These are phyloP conservation scores for Aphanomyces stellatus DNA, from an alignment of 352 stramenopile genomes.

Conservation along the genomic window DNA sequence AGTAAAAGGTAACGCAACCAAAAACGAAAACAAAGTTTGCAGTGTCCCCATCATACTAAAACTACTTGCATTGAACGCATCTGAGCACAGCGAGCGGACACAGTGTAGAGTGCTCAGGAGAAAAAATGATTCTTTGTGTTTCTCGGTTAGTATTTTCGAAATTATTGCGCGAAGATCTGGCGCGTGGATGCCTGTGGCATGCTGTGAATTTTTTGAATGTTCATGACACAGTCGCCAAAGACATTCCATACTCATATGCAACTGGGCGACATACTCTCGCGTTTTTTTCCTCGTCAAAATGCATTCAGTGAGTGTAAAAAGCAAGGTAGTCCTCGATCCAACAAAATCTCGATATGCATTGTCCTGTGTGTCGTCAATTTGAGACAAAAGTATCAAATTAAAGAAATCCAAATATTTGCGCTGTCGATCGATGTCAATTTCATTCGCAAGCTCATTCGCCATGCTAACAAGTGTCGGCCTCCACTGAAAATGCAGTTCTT, in stretches of 20 bases:
- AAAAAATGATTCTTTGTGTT: not conserved
- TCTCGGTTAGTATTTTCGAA: too few species aligned
- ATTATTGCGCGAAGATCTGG: too few species aligned
- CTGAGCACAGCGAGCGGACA: not conserved
- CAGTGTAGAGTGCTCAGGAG: not conserved
- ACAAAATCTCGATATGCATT: not conserved
- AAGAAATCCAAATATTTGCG: conserved; percentile 3
- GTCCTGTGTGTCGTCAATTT: not conserved
- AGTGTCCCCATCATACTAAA: not conserved
- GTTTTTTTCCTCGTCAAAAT: not conserved
- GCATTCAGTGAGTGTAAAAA: too few species aligned
- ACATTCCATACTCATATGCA: not conserved
- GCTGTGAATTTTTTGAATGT: not conserved
- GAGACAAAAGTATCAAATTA: conserved; percentile 2
- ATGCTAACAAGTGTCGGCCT: not conserved
- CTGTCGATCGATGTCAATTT: not conserved
- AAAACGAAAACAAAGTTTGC: not conserved
- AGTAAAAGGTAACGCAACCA: not conserved
- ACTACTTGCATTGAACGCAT: not conserved
- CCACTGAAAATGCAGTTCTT: not conserved
- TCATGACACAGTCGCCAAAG: conserved; percentile 14
- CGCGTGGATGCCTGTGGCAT: too few species aligned
- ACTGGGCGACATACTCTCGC: too few species aligned
- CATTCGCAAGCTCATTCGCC: not conserved
- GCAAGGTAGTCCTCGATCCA: not conserved